Conservation (phyloP, 2,329 filamentous ascomycete species). For the Colletotrichum somersetense region DNA sequence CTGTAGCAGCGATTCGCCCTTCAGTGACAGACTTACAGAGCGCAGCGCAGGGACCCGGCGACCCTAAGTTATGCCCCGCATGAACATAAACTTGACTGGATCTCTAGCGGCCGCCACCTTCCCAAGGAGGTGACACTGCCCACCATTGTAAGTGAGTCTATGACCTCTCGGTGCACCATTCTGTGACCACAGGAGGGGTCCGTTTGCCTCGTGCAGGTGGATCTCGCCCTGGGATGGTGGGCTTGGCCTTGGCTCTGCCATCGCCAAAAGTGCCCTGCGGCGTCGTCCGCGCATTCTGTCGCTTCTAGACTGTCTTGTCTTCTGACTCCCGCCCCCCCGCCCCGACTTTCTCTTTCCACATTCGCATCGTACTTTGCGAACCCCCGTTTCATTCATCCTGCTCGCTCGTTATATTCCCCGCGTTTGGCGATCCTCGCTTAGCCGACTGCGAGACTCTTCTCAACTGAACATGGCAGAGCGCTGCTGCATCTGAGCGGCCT, state of each 20-base stretch:
- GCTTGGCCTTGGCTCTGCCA: constrained; percentile 31
- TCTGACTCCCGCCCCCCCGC: constrained; percentile 1
- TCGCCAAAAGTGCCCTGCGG: constrained; percentile 29
- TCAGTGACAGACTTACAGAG: constrained; percentile 21
- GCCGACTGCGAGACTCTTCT: constrained; percentile 20
- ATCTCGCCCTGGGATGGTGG: constrained; percentile 33
- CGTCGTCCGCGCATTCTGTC: constrained; percentile 14
- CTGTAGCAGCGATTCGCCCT: background rate
- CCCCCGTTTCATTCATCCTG: background rate
- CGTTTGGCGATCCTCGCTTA: constrained; percentile 9
- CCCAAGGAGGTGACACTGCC: constrained; percentile 14
- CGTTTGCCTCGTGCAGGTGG: constrained; percentile 40
- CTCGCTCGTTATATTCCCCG: background rate
- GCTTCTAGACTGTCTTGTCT: background rate
- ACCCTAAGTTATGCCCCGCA: constrained; percentile 33
- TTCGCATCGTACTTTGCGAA: background rate
- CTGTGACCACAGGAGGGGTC: constrained; percentile 32
- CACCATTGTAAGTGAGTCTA: constrained; percentile 15
- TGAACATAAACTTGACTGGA: constrained; percentile 16
- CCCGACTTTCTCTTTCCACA: constrained; percentile 5
- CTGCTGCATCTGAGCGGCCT: constrained; percentile 34
- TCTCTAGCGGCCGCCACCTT: constrained; percentile 21
- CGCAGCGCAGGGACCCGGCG: constrained; percentile 39
- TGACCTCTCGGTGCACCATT: constrained; percentile 31
- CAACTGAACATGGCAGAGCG: constrained; percentile 42